These are phyloP conservation scores for Pleurotus salmoneostramineus DNA, from an alignment of 768 basidiomycete species.

Conservation along the genomic window DNA sequence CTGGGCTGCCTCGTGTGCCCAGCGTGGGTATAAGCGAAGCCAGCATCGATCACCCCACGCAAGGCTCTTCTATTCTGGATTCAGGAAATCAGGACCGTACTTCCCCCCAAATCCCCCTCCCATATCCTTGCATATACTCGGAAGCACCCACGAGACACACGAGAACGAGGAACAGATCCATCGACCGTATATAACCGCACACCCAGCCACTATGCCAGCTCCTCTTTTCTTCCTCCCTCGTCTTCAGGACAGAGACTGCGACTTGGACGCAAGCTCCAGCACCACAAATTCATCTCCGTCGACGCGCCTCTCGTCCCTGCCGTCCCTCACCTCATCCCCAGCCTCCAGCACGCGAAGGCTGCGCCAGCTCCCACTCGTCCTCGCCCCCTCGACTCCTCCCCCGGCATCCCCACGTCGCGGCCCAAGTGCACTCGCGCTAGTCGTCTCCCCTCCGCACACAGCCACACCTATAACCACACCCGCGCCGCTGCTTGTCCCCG, in stretches of 20 bases:
- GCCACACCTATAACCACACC: background rate
- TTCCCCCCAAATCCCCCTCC: background rate
- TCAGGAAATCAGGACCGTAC: conserved; percentile 1
- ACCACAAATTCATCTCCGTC: background rate
- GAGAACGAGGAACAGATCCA: background rate
- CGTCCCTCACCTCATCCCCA: background rate
- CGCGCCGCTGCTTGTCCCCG: background rate
- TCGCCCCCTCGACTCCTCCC: background rate
- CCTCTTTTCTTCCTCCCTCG: conserved; percentile 2
- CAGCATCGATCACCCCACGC: background rate
- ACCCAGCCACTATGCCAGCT: background rate
- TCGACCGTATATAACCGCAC: background rate
- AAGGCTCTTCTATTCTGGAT: background rate
- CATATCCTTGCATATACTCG: background rate
- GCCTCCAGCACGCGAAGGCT: background rate
- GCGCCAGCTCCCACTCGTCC: background rate
- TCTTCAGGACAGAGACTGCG: background rate
- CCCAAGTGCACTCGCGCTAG: background rate
- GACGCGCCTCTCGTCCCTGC: background rate
- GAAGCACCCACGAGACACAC: background rate
- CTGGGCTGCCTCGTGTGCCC: background rate
- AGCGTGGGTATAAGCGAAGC: background rate
- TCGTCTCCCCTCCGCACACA: background rate
- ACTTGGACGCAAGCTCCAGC: background rate
- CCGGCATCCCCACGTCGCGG: background rate